Conservation (phyloP, 768 basidiomycete species). For the Grammothele lineata region DNA sequence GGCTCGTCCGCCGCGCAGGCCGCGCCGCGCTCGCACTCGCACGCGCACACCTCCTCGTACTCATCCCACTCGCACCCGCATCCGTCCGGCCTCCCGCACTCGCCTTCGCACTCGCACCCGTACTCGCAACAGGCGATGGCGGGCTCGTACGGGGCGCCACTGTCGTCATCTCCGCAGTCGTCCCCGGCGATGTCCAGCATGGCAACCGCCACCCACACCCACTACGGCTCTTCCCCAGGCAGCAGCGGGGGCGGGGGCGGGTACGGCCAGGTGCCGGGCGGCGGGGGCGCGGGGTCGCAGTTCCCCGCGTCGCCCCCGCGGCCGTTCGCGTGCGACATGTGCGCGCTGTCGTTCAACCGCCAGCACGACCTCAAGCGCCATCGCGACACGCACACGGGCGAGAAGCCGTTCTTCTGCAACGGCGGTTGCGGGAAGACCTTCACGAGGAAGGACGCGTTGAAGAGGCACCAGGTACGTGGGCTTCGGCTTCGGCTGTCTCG, state of each 20-base stretch:
- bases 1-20: slow-evolving; percentile 1
- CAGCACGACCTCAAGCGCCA: slow-evolving; percentile 85
- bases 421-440: slow-evolving; percentile 86
- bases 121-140: slow-evolving; percentile 14
- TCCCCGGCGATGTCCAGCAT: slow-evolving; percentile 14
- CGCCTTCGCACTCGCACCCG: slow-evolving; percentile 13
- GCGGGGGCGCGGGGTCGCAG: slow-evolving; percentile 26
- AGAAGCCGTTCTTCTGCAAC: slow-evolving; percentile 81
- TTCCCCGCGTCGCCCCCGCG: slow-evolving; percentile 36
- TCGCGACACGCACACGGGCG: slow-evolving; percentile 79
- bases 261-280: slow-evolving; percentile 15
- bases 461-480: slow-evolving; percentile 70
- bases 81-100: slow-evolving; percentile 12
- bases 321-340: slow-evolving; percentile 45
- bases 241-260: background rate
- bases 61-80: slow-evolving; percentile 8
- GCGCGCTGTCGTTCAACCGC: slow-evolving; percentile 78
- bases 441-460: slow-evolving; percentile 81
- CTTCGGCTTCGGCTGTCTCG: background rate
- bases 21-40: slow-evolving; percentile 12
- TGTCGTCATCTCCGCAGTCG: slow-evolving; percentile 19
- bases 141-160: slow-evolving; percentile 18
- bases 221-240: slow-evolving; percentile 21
- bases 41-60: slow-evolving; percentile 13
- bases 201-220: slow-evolving; percentile 5